Base-by-base conservation (phyloP, 768 basidiomycete species). In the Hysterangium stoloniferum region DNA sequence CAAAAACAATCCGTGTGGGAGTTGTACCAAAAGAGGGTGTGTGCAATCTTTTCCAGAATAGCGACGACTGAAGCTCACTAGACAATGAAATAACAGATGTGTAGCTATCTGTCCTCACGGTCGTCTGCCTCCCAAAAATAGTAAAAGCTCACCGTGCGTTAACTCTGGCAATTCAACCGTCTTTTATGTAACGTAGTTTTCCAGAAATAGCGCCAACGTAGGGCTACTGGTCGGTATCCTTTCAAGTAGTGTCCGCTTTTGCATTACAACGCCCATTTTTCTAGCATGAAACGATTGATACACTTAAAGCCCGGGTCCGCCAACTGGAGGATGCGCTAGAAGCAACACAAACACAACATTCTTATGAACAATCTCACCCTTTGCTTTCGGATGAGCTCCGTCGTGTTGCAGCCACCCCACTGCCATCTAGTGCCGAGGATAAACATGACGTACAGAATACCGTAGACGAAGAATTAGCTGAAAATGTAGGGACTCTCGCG, bases 291-390 rank as follows among this genome's bases (percentile, higher is more conserved):
- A 84, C 82, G 64, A 84, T 84, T 40, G 73, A 71, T 37, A 57
- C 71, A 20, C 68, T 86, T 12, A 71, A 79, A 13, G 79, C 64
- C 54, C 77, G 84, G 38, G 79, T 84, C 33, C 74, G 82, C 44
- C 71, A 78, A 45, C 71, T 86, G 15, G 84, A 86, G 61, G 82
- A 84, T 62, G 80, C 80, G 12, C 73, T 86, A 9, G 64, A 70
- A 2, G 67, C 75, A 40, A 71, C 77, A 5, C 77, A 84, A 59
- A 56, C 71, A 4, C 55, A 66, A 33, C 68, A 71, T 54, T n/a
- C n/a, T n/a, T 78, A 77, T 1, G 61, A 57, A 38, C 73, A 75
- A 32, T 62, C 67, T 0, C 83, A 86, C 58, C 80, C 78, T 12
- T 68, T 86, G 37, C 68, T 86, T 19, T 66, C 68, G 19, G 75